Percentiles rank a stretch among this genome's conserved stretches.
Evolutionary conservation across 2,329 filamentous ascomycete genomes (phyloP).

Genomic region (Sporothrix protearum): DNA sequence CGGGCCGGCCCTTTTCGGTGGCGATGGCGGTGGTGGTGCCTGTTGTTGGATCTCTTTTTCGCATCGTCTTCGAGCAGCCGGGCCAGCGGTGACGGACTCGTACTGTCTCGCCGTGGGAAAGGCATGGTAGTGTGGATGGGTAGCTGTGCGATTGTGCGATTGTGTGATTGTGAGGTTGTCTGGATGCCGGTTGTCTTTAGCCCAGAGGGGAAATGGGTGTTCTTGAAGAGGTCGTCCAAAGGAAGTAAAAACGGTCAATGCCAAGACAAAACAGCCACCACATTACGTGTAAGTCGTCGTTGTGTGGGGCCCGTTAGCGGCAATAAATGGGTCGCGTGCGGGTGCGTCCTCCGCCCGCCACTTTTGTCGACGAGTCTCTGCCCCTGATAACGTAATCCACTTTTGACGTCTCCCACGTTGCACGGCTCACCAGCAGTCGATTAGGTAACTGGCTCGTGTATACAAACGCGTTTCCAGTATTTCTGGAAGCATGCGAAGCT

Average conservation of each 20-base stretch:
- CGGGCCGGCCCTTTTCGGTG: background rate
- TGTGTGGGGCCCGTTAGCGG: background rate
- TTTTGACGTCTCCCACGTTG: background rate
- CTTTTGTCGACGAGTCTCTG: background rate
- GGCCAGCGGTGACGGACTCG: background rate
- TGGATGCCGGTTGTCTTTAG: too few relatives aligned
- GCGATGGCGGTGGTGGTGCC: background rate
- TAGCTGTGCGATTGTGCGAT: background rate
- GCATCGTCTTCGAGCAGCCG: conserved; percentile 11
- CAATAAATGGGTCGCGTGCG: background rate
- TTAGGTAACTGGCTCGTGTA: background rate
- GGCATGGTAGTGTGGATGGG: too few relatives aligned
- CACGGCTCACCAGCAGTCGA: background rate
- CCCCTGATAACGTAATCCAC: conserved; percentile 5
- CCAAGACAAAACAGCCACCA: background rate
- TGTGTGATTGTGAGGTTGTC: background rate
- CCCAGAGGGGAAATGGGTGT: background rate
- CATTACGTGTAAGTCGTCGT: conserved; percentile 12
- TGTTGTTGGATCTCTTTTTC: background rate
- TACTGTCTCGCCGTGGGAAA: background rate
- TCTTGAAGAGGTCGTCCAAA: too few relatives aligned
- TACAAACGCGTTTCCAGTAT: background rate
- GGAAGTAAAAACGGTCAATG: background rate
- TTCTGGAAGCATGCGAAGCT: background rate
- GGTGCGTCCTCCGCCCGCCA: background rate